Evolutionary conservation across 371 early-diverging fungal species (phyloP).

Genomic region (Fennellomyces sp.): DNA sequence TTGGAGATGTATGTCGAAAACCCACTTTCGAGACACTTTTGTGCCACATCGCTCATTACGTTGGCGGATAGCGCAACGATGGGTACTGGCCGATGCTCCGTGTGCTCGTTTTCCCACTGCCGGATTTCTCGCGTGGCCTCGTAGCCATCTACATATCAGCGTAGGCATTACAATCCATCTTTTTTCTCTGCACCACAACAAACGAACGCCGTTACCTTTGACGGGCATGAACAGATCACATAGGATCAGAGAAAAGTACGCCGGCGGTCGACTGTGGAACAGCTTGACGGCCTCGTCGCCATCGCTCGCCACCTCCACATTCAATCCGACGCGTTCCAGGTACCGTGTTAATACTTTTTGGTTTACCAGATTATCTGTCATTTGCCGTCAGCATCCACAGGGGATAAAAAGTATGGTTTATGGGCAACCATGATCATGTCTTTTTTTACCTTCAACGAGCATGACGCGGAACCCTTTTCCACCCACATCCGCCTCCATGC

Average conservation of each 20-base stretch:
- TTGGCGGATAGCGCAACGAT: slow-evolving; percentile 71
- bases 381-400: no score
- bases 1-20: slow-evolving; percentile 67
- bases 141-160: slow-evolving; percentile 53
- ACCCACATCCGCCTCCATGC: slow-evolving; percentile 58
- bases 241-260: slow-evolving; percentile 54
- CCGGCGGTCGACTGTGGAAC: slow-evolving; percentile 44
- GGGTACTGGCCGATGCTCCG: slow-evolving; percentile 46
- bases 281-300: slow-evolving; percentile 58
- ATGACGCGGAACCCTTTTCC: slow-evolving; percentile 53
- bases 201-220: slow-evolving; percentile 41
- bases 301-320: slow-evolving; percentile 57
- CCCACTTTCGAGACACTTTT: slow-evolving; percentile 54
- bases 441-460: slow-evolving; percentile 54
- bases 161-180: neutral
- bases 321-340: slow-evolving; percentile 51
- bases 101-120: slow-evolving; percentile 53
- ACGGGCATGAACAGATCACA: slow-evolving; percentile 72
- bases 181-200: no score
- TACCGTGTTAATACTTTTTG: slow-evolving; percentile 62
- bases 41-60: slow-evolving; percentile 67
- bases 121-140: slow-evolving; percentile 64
- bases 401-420: neutral
- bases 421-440: neutral
- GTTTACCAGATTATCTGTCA: slow-evolving; percentile 66